A percentile compares a stretch with the other conserved stretches of the same genome.
Conservation (phyloP, 1,284 basidiomycete genomes). For the Mycena sp. region DNA sequence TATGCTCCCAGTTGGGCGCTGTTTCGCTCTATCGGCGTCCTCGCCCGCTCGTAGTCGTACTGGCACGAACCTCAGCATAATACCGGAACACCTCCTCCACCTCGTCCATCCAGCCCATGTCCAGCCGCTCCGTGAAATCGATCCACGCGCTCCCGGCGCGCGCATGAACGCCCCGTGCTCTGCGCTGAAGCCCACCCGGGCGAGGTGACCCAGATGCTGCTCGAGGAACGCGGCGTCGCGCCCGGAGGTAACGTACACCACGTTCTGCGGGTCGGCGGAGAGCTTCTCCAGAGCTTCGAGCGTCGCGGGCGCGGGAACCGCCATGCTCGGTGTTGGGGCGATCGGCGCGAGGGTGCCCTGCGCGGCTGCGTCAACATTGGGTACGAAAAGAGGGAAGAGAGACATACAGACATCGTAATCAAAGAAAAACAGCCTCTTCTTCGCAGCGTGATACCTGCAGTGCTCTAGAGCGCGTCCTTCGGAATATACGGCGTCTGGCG, state of each 20-base stretch:
- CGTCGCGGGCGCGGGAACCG: conserved; percentile 82
- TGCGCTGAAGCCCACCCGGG: conserved; percentile 89
- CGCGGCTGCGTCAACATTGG: neutral
- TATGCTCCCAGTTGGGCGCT: conserved; percentile 92
- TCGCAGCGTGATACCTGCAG: conserved; percentile 76
- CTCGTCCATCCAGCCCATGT: conserved; percentile 99
- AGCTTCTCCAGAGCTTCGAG: conserved; percentile 81
- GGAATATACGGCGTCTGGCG: conserved; percentile 90
- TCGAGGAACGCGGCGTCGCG: conserved; percentile 95
- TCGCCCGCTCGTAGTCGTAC: conserved; percentile 6
- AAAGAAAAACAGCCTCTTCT: conserved; percentile 92
- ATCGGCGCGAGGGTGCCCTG: conserved; percentile 97
- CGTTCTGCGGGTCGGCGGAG: conserved; percentile 83
- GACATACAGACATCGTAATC: conserved; percentile 87
- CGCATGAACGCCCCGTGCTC: conserved; percentile 97
- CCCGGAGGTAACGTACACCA: conserved; percentile 98
- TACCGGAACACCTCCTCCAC: conserved; percentile 96
- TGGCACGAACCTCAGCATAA: conserved; percentile 83
- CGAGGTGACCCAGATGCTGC: conserved; percentile 89
- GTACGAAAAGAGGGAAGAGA: conserved; percentile 1
- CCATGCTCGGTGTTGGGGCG: conserved; percentile 92
- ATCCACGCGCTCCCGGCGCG: conserved; percentile 80
- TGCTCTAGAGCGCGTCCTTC: conserved; percentile 64
- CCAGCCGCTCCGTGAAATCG: conserved; percentile 90
- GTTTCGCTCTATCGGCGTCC: conserved; percentile 7